Percentiles rank a stretch among this genome's conserved stretches.
These are phyloP conservation scores for Penicillium atrosanguineum DNA, from an alignment of 495 filamentous ascomycete genomes.

Conservation along the genomic window DNA sequence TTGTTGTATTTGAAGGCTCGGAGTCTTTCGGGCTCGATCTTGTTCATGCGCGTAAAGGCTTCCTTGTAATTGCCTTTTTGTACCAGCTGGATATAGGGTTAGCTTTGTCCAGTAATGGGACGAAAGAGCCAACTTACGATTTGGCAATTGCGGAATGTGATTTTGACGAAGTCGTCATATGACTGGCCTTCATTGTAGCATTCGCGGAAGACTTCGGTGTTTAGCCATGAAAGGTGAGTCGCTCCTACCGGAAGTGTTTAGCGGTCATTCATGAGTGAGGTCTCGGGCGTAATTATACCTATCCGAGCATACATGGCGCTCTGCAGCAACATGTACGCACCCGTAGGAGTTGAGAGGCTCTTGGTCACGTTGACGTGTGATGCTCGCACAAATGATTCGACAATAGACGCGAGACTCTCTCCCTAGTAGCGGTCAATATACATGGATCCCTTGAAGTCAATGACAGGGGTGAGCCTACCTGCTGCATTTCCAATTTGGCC, in stretches of 20 bases:
- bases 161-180: constrained; percentile 75
- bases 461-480: constrained; percentile 36
- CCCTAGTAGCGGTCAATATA: constrained; percentile 49
- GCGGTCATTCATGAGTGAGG: not conserved
- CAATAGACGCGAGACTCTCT: constrained; percentile 71
- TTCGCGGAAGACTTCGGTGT: constrained; percentile 72
- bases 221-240: constrained; percentile 60
- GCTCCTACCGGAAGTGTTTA: constrained; percentile 41
- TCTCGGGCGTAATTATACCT: constrained; percentile 47
- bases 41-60: constrained; percentile 63
- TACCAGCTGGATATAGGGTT: constrained; percentile 39
- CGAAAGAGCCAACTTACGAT: constrained; percentile 38
- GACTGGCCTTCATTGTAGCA: constrained; percentile 64
- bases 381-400: constrained; percentile 77
- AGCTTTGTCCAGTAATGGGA: constrained; percentile 5
- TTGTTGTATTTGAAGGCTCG: constrained; percentile 76
- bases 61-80: constrained; percentile 71
- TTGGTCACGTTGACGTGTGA: constrained; percentile 79
- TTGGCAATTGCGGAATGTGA: constrained; percentile 56
- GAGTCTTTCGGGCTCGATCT: constrained; percentile 62
- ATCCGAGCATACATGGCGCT: constrained; percentile 74
- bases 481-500: constrained; percentile 71
- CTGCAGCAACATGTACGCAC: constrained; percentile 67
- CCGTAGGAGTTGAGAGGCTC: constrained; percentile 68
- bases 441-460: not conserved